Percentiles rank a stretch among this genome's conserved stretches.
These are phyloP conservation scores for Didymella keratinophila DNA, from an alignment of 2,329 filamentous ascomycete genomes.

Conservation along the genomic window DNA sequence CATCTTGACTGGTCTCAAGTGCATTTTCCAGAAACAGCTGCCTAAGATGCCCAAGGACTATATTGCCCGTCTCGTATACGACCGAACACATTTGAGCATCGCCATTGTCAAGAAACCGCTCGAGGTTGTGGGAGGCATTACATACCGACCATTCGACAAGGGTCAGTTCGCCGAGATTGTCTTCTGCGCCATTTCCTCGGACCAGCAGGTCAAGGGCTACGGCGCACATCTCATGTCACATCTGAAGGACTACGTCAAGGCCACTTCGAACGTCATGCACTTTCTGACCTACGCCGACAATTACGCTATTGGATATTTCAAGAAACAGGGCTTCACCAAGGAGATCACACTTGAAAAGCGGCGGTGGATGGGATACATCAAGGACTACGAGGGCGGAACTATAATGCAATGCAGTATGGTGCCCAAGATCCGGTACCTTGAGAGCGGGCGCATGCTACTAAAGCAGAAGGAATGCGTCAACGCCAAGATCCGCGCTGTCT, in stretches of 20 bases:
- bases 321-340: slow-evolving; percentile 99
- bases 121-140: slow-evolving; percentile 94
- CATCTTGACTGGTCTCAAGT: slow-evolving; percentile 93
- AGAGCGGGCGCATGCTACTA: slow-evolving; percentile 89
- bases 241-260: slow-evolving; percentile 97
- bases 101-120: slow-evolving; percentile 97
- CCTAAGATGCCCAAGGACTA: slow-evolving; percentile 99
- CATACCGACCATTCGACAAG: slow-evolving; percentile 91
- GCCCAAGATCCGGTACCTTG: slow-evolving; percentile 91
- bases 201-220: slow-evolving; percentile 98
- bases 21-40: slow-evolving; percentile 97
- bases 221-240: slow-evolving; percentile 98
- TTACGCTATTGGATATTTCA: slow-evolving; percentile 98
- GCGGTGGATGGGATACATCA: slow-evolving; percentile 99
- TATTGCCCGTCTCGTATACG: slow-evolving; percentile 95
- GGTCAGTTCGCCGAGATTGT: slow-evolving; percentile 97
- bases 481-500: slow-evolving; percentile 92
- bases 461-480: slow-evolving; percentile 97
- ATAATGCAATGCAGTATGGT: slow-evolving; percentile 99
- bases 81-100: slow-evolving; percentile 93
- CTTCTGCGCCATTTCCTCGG: slow-evolving; percentile 96
- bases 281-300: slow-evolving; percentile 99
- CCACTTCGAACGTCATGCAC: slow-evolving; percentile 96
- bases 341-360: slow-evolving; percentile 91
- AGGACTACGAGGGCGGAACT: slow-evolving; percentile 97